Evolutionary conservation across 352 stramenopile species (phyloP).

Genomic region (Phytophthora litchii): DNA sequence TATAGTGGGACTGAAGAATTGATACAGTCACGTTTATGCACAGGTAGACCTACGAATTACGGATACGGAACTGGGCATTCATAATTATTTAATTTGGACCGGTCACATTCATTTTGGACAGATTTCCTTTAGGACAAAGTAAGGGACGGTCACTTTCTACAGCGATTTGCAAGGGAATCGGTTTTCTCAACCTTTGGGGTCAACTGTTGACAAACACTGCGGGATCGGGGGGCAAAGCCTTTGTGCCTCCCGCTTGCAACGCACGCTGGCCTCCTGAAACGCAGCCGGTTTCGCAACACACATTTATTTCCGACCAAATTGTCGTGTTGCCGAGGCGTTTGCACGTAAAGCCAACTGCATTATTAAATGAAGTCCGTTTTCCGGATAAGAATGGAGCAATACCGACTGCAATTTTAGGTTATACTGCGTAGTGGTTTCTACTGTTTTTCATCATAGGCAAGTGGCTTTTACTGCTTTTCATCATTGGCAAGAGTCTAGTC

Average conservation of each 20-base stretch:
- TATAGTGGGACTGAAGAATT: slow-evolving; percentile 25
- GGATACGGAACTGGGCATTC: slow-evolving; percentile 17
- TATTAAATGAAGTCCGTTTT: slow-evolving; percentile 7
- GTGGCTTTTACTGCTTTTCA: too few relatives aligned
- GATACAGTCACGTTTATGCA: slow-evolving; percentile 1
- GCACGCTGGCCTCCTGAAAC: slow-evolving; percentile 26
- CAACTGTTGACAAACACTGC: slow-evolving; percentile 1
- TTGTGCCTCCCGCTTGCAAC: slow-evolving; percentile 19
- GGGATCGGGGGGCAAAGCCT: slow-evolving; percentile 10
- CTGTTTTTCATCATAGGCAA: too few relatives aligned
- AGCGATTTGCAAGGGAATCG: slow-evolving; percentile 12
- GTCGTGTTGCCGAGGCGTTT: slow-evolving; percentile 3
- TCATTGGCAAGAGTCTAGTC: neutral
- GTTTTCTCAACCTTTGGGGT: slow-evolving; percentile 14
- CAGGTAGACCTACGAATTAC: slow-evolving; percentile 17
- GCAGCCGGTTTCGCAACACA: slow-evolving; percentile 13
- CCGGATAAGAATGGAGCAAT: slow-evolving; percentile 26
- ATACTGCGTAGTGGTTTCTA: too few relatives aligned
- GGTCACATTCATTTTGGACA: neutral
- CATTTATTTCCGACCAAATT: neutral
- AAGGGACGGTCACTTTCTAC: neutral
- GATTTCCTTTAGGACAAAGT: slow-evolving; percentile 1
- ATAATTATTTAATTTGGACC: neutral
- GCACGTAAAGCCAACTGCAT: slow-evolving; percentile 12
- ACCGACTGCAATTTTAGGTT: too few relatives aligned